These are phyloP conservation scores for Calocera cornea DNA, from an alignment of 768 basidiomycete genomes.

Conservation along the genomic window DNA sequence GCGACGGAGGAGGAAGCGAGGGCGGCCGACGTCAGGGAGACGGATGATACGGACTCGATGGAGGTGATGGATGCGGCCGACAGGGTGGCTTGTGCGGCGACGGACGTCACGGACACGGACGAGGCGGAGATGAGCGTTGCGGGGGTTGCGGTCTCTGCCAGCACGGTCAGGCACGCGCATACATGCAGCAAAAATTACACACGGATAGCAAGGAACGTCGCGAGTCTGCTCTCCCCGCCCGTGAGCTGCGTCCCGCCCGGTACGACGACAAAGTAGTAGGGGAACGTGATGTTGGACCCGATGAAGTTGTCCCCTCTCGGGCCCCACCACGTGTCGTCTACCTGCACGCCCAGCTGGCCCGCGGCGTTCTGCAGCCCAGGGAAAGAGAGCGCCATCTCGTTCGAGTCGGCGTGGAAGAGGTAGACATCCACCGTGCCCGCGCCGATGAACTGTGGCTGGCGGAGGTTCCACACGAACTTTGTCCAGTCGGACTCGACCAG, in stretches of 20 bases:
- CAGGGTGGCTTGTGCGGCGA: constrained; percentile 21
- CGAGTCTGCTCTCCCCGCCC: constrained; percentile 47
- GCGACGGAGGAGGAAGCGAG: constrained; percentile 24
- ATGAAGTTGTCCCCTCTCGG: constrained; percentile 30
- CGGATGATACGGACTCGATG: constrained; percentile 30
- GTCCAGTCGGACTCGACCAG: constrained; percentile 65
- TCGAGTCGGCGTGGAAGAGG: constrained; percentile 62
- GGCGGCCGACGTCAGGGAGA: constrained; percentile 33
- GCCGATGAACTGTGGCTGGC: constrained; percentile 42
- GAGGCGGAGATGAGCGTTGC: neutral
- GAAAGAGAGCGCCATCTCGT: constrained; percentile 34
- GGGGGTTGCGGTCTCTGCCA: neutral
- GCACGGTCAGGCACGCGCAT: neutral
- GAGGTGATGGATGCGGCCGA: neutral
- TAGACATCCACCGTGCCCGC: constrained; percentile 63
- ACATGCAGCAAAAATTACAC: constrained; percentile 27
- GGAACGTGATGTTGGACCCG: constrained; percentile 45
- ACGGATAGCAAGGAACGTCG: constrained; percentile 72
- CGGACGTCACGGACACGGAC: constrained; percentile 13
- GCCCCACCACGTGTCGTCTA: constrained; percentile 70
- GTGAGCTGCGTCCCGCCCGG: constrained; percentile 37
- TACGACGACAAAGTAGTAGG: constrained; percentile 70
- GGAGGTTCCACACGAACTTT: constrained; percentile 72
- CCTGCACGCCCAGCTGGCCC: constrained; percentile 38
- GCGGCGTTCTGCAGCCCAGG: constrained; percentile 39